Base-by-base conservation (phyloP, 306 rosid genomes). In the Pachyrhizus erosus region DNA sequence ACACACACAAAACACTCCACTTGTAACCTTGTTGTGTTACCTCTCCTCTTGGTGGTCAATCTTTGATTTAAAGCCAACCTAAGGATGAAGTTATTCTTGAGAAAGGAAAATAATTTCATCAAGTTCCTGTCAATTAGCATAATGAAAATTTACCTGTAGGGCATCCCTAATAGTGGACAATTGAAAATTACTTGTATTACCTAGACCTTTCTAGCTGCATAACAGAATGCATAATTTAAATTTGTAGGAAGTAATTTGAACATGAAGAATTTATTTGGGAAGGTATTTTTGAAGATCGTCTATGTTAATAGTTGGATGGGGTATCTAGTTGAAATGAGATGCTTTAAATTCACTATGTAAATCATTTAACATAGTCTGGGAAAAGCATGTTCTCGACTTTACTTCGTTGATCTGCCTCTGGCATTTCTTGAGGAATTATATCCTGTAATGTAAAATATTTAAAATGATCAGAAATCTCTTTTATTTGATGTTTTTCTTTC, bases 331-430 rank as follows among this genome's bases (percentile, higher is more conserved):
- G 42, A 21, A 77, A 58, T 70, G 12, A 2, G 21, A 29, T 7
- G 20, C 8, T 73, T 65, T 40, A 31, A 70, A 20, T 27, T 40
- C 17, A 40, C 33, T 26, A 29, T 9, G 21, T 55, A 80, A 37
- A 65, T 39, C 69, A 62, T 37, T 80, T 70, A 10, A 7, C 29
- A 18, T 76, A 62, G 66, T 81, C 17, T 45, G 27, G 17, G 34
- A 81, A 71, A 11, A 60, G 23, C 39, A 23, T 51, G 23, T 52
- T 62, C 76, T 61, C 64, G n/a, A 55, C 27, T 40, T 58, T 40
- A 71, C 54, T 27, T 60, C 52, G 69, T 66, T 70, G 80, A 21
- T 46, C 42, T 20, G 43, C 54, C 6, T 82, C 73, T 17, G 2
- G 48, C 29, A 12, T 65, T 52, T 65, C 76, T 65, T 7, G 18